Evolutionary conservation across 805 yeast species (phyloP), one percentile per base, ranked within the genome.

Genomic region (Ogataea chonburiensis): DNA sequence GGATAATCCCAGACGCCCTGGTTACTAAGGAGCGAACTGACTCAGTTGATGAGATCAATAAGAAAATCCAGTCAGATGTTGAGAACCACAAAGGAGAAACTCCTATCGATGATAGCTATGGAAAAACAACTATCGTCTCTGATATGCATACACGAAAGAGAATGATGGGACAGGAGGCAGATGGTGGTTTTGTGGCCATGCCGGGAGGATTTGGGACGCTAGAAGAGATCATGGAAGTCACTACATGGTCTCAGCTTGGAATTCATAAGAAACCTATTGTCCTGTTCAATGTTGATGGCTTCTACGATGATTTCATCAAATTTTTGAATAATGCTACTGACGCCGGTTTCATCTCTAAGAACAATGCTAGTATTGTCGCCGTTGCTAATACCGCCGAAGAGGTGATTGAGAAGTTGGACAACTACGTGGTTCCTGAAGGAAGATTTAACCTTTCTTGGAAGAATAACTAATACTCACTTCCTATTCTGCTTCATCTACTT

Each of bases 161-260:
- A 57, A 51, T 83, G 68, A 87, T 87, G 96, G 94, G 88, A 18
- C 71, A 75, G 53, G 89, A 83, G 58, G 81, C 91, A n/a, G 78
- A 78, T 48, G 94, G 91, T 0, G 61, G 61, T 7, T 87, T 87
- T 60, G 75, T 87, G 28, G 95, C 95, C 0, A 70, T 87, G 65
- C 95, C 96, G 10, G 96, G 96, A 45, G 96, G 96, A 3, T 86
- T 79, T 57, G 96, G 96, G 33, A 86, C 95, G 6, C 63, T 86
- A 55, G 96, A 87, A 61, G 96, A 87, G 63, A 68, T 87, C 44
- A 79, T 86, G 81, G 96, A 87, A 66, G 82, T 86, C 37, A 82
- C 83, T 41, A 87, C 96, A 4, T 87, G 96, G 96, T 77, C 79
- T 32, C 96, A 87, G 67, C 70, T 87, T 51, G 93, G 89, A 21